These are phyloP conservation scores for Lactarius hengduanensis DNA, from an alignment of 768 basidiomycete species.

Conservation along the genomic window DNA sequence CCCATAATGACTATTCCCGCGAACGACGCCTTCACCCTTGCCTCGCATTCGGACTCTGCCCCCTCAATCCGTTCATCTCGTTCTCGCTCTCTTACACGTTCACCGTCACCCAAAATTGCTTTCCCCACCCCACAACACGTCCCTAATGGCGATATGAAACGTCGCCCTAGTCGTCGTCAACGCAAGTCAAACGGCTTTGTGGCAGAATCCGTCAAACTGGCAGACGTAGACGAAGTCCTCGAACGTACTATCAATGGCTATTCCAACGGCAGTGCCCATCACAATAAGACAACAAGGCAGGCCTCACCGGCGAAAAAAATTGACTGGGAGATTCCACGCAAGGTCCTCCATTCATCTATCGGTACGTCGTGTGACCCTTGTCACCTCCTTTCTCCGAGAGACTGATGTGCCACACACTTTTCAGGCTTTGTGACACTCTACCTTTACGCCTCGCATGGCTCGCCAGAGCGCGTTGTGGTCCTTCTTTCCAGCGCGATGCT, in stretches of 20 bases:
- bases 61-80: slow-evolving; percentile 28
- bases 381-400: background rate
- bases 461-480: slow-evolving; percentile 52
- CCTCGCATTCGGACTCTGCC: slow-evolving; percentile 25
- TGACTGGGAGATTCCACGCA: slow-evolving; percentile 91
- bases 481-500: slow-evolving; percentile 65
- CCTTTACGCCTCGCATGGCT: slow-evolving; percentile 51
- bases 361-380: slow-evolving; percentile 48
- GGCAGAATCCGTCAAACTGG: slow-evolving; percentile 23
- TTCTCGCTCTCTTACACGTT: slow-evolving; percentile 30
- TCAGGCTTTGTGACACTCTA: slow-evolving; percentile 64
- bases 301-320: slow-evolving; percentile 33
- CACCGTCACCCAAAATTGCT: slow-evolving; percentile 29
- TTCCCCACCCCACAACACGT: slow-evolving; percentile 23
- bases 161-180: slow-evolving; percentile 25
- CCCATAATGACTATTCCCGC: slow-evolving; percentile 25
- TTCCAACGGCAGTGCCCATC: slow-evolving; percentile 10
- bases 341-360: slow-evolving; percentile 83
- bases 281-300: background rate
- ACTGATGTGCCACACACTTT: slow-evolving; percentile 1
- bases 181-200: slow-evolving; percentile 26
- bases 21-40: slow-evolving; percentile 29
- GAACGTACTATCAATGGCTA: slow-evolving; percentile 22
- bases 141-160: slow-evolving; percentile 22
- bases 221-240: slow-evolving; percentile 27